These are phyloP conservation scores for Kalaharituber pfeilii DNA, from an alignment of 2,329 filamentous ascomycete species.

Conservation along the genomic window DNA sequence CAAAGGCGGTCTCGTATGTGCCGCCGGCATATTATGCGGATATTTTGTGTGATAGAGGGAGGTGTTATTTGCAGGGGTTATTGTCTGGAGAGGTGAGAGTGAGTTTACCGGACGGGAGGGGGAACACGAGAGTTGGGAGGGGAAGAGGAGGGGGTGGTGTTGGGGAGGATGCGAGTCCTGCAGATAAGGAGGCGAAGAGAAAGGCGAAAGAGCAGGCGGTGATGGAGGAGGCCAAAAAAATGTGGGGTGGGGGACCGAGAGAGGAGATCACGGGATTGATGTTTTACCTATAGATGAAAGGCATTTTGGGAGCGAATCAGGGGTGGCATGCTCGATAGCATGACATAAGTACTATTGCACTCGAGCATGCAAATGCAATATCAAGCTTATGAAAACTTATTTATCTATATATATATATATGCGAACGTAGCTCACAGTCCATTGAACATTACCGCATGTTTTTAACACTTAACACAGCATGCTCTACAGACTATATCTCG, in stretches of 20 bases:
- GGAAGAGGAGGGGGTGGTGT: not conserved
- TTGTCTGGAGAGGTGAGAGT: conserved; percentile 33
- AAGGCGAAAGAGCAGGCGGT: too few species aligned
- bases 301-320: too few species aligned
- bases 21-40: conserved; percentile 86
- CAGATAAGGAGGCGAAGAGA: conserved; percentile 10
- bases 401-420: too few species aligned
- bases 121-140: not conserved
- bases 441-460: too few species aligned
- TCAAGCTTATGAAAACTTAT: too few species aligned
- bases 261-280: conserved; percentile 27
- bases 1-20: conserved; percentile 74
- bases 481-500: too few species aligned
- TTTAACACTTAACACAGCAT: too few species aligned
- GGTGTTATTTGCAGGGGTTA: conserved; percentile 49
- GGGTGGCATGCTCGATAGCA: too few species aligned
- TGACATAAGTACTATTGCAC: too few species aligned
- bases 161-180: conserved; percentile 24
- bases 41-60: conserved; percentile 59
- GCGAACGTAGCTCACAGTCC: too few species aligned
- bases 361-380: too few species aligned
- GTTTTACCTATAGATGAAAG: conserved; percentile 33
- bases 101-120: not conserved
- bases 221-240: conserved; percentile 11
- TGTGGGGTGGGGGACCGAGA: conserved; percentile 23